Base-by-base conservation (phyloP, 2,329 filamentous ascomycete genomes). In the Stagonosporopsis rhizophila region DNA sequence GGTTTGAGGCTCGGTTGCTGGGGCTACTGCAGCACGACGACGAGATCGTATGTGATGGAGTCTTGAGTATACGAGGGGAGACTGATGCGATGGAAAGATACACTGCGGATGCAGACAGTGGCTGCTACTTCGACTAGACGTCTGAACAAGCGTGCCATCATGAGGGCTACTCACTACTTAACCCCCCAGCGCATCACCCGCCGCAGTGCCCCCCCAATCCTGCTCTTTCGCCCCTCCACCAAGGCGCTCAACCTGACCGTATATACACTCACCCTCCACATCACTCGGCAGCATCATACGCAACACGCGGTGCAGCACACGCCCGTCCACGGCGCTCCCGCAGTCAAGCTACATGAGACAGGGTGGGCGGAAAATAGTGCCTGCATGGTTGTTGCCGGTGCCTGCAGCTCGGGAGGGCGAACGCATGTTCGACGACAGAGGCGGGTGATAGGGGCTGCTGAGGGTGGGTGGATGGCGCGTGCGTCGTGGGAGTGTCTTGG, bases 401-500 rank as follows among this genome's bases (percentile, higher is more conserved):
- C 64, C 67, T 69, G 66, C 65, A 68, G 62, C 58, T 57, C 45
- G 57, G 52, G 37, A 59, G 58, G 61, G 61, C 68, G 62, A 70
- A 70, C 67, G 67, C 62, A 56, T 68, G 68, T 70, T 68, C 54
- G 52, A 52, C 46, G 61, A 50, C 46, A 40, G 45, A 55, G 61
- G 57, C 66, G 58, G 62, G 58, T 72, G 70, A 71, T 62, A 61
- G 62, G 59, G 56, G 60, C 61, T 66, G 64, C 59, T 70, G 69
- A 64, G 64, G 58, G 60, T 56, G 44, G 55, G 39, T 44, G 53
- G 47, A 59, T 63, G 34, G 66, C 69, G 68, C 69, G 67, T 72
- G 69, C 65, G 52, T 59, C 60, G 61, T 56, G 59, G 58, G 42
- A 23, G 55, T 71, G 70, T 72, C 68, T 71, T 71, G 62, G 61